A percentile compares a stretch with the other conserved stretches of the same genome.
Evolutionary conservation across 2,329 filamentous ascomycete genomes (phyloP).

Genomic region (Fusarium concolor): DNA sequence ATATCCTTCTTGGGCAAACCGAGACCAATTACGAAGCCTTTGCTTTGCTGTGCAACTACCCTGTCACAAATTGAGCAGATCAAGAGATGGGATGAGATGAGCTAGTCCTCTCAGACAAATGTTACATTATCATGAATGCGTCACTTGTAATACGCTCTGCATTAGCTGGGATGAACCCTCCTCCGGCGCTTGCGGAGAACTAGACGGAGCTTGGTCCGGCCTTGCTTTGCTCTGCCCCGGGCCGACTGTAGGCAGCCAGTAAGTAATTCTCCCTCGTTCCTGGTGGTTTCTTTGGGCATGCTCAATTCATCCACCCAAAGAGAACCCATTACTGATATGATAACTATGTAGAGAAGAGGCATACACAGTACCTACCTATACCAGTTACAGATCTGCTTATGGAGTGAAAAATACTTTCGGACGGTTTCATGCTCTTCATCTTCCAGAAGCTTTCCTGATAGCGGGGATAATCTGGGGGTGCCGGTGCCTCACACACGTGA

Average conservation of each 20-base stretch:
- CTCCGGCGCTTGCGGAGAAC: slow-evolving; percentile 21
- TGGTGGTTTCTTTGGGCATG: neutral
- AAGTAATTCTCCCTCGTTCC: neutral
- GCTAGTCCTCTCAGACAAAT: neutral
- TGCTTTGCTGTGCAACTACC: slow-evolving; percentile 18
- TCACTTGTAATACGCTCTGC: slow-evolving; percentile 9
- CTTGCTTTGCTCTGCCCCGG: slow-evolving; percentile 20
- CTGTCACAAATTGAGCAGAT: slow-evolving; percentile 10
- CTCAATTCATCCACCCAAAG: neutral
- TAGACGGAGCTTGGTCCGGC: slow-evolving; percentile 4
- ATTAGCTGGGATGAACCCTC: slow-evolving; percentile 9
- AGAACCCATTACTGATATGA: neutral
- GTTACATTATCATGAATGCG: slow-evolving; percentile 8
- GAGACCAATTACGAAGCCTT: slow-evolving; percentile 29
- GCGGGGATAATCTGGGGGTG: slow-evolving; percentile 7
- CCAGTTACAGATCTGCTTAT: neutral
- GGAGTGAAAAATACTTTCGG: neutral
- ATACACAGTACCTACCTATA: no score
- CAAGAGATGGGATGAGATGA: neutral
- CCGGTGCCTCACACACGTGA: slow-evolving; percentile 21
- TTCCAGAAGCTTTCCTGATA: slow-evolving; percentile 10
- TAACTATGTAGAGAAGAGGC: no score
- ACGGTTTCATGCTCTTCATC: neutral
- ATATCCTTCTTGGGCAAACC: slow-evolving; percentile 27
- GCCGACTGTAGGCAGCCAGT: slow-evolving; percentile 12